Evolutionary conservation across 257 asterid species (phyloP), one percentile per base, ranked within the genome.

Genomic region (Solanum pennellii): DNA sequence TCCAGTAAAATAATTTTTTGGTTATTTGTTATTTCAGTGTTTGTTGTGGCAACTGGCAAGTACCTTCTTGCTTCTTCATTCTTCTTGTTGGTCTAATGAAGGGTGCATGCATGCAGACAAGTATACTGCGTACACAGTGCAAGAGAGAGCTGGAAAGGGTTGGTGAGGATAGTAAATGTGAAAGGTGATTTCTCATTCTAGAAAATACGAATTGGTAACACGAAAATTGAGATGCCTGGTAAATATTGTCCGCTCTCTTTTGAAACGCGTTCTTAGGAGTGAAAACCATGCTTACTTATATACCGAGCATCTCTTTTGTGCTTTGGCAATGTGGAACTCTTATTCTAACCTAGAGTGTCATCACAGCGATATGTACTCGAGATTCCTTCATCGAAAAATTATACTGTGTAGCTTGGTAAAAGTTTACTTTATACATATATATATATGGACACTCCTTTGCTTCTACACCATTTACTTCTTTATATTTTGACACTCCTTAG

Each of bases 161-260:
- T 85, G 91, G 91, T 88, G 93, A 76, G 90, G 87, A 87, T 73
- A 89, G 88, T 92, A 82, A 92, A 90, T 91, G 91, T 77, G 87
- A 90, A 90, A 84, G 85, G 83, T 73, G 88, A 89, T 88, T 82
- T 87, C 44, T 88, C 86, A 60, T 11, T 39, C 82, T 21, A 21
- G 45, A 31, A 49, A 82, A 18, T 31, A 18, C 0, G 21, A 49
- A 49, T 49, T 5, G 59, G 82, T 60, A 85, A 72, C 65, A 1
- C 9, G 25, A 15, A 15, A 79, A 79, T 47, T 29, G 16, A 79
- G 66, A 62, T 4, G 72, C 72, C 16, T 65, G 25, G 33, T n/a
- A 25, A 65, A 65, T 11, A n/a, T n/a, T 65, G 18, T 65, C 71
- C 7, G 2, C 71, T 62, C 71, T 5, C 71, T 31, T 65, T 65